A percentile compares a stretch with the other conserved stretches of the same genome.
These are phyloP conservation scores for Ampelomyces quisqualis DNA, from an alignment of 2,329 filamentous ascomycete species.

Conservation along the genomic window DNA sequence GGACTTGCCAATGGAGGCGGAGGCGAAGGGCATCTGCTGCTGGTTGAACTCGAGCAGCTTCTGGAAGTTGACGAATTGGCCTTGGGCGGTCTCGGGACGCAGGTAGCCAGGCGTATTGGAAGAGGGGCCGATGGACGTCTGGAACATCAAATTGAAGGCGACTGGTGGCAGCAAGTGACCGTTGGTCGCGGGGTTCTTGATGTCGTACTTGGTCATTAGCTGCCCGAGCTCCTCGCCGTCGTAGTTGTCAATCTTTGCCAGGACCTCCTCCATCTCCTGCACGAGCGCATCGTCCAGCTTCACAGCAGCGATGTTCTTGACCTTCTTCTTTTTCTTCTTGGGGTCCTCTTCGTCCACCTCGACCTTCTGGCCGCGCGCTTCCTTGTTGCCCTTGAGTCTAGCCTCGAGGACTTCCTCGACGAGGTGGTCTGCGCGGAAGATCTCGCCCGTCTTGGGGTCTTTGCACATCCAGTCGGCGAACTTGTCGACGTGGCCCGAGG, in stretches of 20 bases:
- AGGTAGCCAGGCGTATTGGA: slow-evolving; percentile 70
- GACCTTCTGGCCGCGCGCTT: slow-evolving; percentile 79
- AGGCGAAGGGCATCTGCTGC: slow-evolving; percentile 92
- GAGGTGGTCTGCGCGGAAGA: slow-evolving; percentile 92
- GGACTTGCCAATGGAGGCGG: slow-evolving; percentile 94
- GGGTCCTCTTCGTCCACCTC: slow-evolving; percentile 73
- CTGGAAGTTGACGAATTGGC: slow-evolving; percentile 95
- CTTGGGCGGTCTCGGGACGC: slow-evolving; percentile 88
- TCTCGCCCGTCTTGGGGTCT: slow-evolving; percentile 95
- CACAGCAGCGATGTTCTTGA: slow-evolving; percentile 62
- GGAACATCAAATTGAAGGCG: slow-evolving; percentile 98
- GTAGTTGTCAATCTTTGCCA: slow-evolving; percentile 96
- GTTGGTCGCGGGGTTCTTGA: slow-evolving; percentile 82
- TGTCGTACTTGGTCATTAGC: slow-evolving; percentile 84
- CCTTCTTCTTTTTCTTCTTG: slow-evolving; percentile 89
- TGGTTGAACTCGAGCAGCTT: slow-evolving; percentile 98
- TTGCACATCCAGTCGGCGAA: slow-evolving; percentile 99
- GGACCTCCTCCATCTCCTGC: slow-evolving; percentile 84
- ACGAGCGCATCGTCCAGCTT: slow-evolving; percentile 86
- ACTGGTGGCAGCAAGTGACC: slow-evolving; percentile 77
- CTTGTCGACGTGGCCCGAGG: slow-evolving; percentile 90
- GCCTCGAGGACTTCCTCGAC: slow-evolving; percentile 91
- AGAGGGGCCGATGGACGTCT: slow-evolving; percentile 89
- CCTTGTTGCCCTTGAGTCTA: slow-evolving; percentile 85
- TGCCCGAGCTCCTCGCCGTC: slow-evolving; percentile 80